A percentile compares a stretch with the other conserved stretches of the same genome.
These are phyloP conservation scores for Paramecium caudatum DNA, from an alignment of 73 alveolate species.

Conservation along the genomic window DNA sequence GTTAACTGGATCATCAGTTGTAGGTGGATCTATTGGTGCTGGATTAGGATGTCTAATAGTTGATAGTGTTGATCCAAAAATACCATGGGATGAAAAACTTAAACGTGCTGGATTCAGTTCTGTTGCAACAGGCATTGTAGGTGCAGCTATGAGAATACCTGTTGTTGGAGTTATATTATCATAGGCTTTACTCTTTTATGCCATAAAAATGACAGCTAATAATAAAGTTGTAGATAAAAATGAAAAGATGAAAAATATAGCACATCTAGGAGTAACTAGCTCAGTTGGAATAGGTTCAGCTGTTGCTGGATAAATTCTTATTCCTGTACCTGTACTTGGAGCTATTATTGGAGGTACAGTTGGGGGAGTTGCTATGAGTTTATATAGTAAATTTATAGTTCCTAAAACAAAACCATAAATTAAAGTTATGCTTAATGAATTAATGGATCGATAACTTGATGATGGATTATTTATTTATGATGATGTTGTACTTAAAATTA, in stretches of 20 bases:
- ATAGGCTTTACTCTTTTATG: constrained; percentile 47
- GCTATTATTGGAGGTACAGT: constrained; percentile 61
- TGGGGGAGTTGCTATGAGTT: constrained; percentile 67
- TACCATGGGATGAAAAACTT: constrained; percentile 65
- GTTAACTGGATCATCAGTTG: constrained; percentile 54
- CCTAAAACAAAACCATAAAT: constrained; percentile 47
- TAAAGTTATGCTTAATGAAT: not conserved
- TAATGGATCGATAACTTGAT: not conserved
- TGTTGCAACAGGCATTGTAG: constrained; percentile 47
- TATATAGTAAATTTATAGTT: constrained; percentile 31
- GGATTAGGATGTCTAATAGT: constrained; percentile 64
- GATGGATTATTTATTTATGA: constrained; percentile 61
- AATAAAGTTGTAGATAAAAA: constrained; percentile 38
- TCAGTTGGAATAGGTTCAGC: constrained; percentile 65
- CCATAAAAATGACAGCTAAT: not conserved
- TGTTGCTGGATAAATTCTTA: constrained; percentile 50
- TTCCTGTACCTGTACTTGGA: constrained; percentile 61
- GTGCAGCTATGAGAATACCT: constrained; percentile 67
- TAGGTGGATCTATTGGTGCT: constrained; percentile 68
- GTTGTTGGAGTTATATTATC: constrained; percentile 40
- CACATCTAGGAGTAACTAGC: constrained; percentile 53
- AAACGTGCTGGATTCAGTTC: constrained; percentile 61
- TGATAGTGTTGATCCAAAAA: constrained; percentile 49
- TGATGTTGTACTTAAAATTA: not conserved
- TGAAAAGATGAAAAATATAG: constrained; percentile 37